phyloP scores from a whole-genome alignment of 352 stramenopile genomes.

The Thalassiosira livingstoniorum region DNA sequence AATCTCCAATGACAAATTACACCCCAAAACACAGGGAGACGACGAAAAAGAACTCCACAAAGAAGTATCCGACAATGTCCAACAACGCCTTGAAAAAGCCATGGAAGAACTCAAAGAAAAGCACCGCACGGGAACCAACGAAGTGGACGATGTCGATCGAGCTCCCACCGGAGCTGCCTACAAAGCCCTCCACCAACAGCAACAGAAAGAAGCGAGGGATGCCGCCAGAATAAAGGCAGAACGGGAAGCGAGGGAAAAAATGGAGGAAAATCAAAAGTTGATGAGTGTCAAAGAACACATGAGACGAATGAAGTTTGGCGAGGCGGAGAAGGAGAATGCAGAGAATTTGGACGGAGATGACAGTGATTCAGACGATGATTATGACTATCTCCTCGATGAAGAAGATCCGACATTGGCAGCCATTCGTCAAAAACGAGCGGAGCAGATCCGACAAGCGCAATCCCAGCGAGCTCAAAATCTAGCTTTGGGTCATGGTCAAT shows the following conservation, averaged over 20 bases:
- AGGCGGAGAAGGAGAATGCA: conserved; percentile 61
- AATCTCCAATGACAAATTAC: no score
- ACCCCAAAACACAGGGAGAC: conserved; percentile 27
- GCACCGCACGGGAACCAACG: conserved; percentile 67
- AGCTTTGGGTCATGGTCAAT: conserved; percentile 86
- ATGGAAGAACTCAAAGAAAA: conserved; percentile 85
- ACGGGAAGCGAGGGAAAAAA: conserved; percentile 16
- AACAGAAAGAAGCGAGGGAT: conserved; percentile 47
- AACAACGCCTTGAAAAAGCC: conserved; percentile 81
- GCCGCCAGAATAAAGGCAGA: conserved; percentile 1
- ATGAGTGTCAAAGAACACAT: conserved; percentile 50
- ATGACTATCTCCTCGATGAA: conserved; percentile 82
- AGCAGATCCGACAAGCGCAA: conserved; percentile 84
- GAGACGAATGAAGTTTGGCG: conserved; percentile 48
- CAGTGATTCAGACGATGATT: conserved; percentile 78
- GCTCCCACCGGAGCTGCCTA: conserved; percentile 72
- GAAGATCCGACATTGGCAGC: conserved; percentile 76
- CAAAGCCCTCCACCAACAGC: conserved; percentile 42
- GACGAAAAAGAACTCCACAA: conserved; percentile 72
- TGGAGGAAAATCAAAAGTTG: conserved; percentile 44
- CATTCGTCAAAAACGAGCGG: conserved; percentile 88
- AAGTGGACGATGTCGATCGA: conserved; percentile 70
- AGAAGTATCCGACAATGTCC: conserved; percentile 82
- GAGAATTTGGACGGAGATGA: conserved; percentile 28
- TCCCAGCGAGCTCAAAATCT: conserved; percentile 78